Evolutionary conservation across 345 rosid genomes (phyloP).

Genomic region (Streptanthus diversifolius): DNA sequence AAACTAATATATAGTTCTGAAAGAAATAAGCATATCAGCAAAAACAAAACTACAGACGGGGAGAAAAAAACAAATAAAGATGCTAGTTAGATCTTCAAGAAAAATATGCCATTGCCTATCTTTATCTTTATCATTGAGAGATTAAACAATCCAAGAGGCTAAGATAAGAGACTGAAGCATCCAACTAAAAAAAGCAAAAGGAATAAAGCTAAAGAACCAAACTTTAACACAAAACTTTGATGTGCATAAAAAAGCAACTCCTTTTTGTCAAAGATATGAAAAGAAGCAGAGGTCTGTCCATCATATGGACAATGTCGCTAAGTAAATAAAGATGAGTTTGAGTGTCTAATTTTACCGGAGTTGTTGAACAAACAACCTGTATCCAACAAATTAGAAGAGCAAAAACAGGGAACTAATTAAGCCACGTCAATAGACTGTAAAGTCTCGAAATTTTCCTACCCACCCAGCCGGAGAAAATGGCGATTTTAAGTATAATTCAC

Average conservation of each 20-base stretch:
- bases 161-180: constrained; percentile 31
- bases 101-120: constrained; percentile 14
- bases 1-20: not conserved
- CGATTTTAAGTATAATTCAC: constrained; percentile 5
- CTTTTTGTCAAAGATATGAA: constrained; percentile 21
- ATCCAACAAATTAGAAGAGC: constrained; percentile 3
- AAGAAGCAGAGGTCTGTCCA: constrained; percentile 8
- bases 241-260: constrained; percentile 23
- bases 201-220: constrained; percentile 40
- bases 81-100: constrained; percentile 21
- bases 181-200: constrained; percentile 27
- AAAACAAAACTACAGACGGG: not conserved
- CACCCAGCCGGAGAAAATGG: constrained; percentile 26
- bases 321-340: constrained; percentile 29
- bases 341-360: constrained; percentile 11
- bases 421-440: constrained; percentile 20
- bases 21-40: constrained; percentile 7
- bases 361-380: constrained; percentile 32
- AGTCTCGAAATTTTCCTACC: constrained; percentile 22
- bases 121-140: constrained; percentile 29
- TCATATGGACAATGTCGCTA: constrained; percentile 23
- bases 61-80: constrained; percentile 9
- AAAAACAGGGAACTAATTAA: constrained; percentile 7
- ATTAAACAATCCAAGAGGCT: constrained; percentile 31
- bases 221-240: constrained; percentile 39